phyloP scores from a whole-genome alignment of 495 filamentous ascomycete species.

The Aspergillus haitiensis region DNA sequence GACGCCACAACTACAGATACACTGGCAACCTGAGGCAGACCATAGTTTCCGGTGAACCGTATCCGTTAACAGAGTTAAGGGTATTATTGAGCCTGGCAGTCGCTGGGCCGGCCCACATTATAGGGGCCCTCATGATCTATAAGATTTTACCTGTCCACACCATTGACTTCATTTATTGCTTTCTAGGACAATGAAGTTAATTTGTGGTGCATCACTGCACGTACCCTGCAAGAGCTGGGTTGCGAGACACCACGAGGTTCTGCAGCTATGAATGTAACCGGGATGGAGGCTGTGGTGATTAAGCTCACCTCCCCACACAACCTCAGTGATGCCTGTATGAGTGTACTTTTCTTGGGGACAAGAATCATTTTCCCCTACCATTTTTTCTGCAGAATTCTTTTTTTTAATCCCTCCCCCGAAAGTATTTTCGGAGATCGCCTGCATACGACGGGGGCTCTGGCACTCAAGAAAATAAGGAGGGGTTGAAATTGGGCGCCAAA shows the following conservation, averaged over 20 bases:
- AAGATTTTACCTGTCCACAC: not conserved
- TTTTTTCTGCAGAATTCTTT: slow-evolving; percentile 1
- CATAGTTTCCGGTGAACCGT: slow-evolving; percentile 1
- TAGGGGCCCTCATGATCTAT: not conserved
- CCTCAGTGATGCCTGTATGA: not conserved
- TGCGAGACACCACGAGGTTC: not conserved
- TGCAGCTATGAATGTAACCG: not conserved
- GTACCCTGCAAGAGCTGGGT: not conserved
- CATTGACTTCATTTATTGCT: too few relatives aligned
- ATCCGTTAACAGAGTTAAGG: not conserved
- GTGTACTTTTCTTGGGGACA: not conserved
- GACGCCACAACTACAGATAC: slow-evolving; percentile 16
- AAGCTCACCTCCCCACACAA: not conserved
- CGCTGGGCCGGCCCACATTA: not conserved
- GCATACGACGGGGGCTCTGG: not conserved
- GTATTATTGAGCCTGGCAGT: not conserved
- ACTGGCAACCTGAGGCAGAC: slow-evolving; percentile 21
- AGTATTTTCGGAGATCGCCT: not conserved
- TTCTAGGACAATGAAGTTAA: too few relatives aligned
- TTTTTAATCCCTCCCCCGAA: too few relatives aligned
- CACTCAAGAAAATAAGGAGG: not conserved
- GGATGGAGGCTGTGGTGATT: not conserved
- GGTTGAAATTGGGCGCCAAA: slow-evolving; percentile 10
- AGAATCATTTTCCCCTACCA: not conserved
- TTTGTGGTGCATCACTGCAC: not conserved